These are phyloP conservation scores for Polytrichum formosum DNA, from an alignment of 225 moss, liverwort and hornwort species.

Conservation along the genomic window DNA sequence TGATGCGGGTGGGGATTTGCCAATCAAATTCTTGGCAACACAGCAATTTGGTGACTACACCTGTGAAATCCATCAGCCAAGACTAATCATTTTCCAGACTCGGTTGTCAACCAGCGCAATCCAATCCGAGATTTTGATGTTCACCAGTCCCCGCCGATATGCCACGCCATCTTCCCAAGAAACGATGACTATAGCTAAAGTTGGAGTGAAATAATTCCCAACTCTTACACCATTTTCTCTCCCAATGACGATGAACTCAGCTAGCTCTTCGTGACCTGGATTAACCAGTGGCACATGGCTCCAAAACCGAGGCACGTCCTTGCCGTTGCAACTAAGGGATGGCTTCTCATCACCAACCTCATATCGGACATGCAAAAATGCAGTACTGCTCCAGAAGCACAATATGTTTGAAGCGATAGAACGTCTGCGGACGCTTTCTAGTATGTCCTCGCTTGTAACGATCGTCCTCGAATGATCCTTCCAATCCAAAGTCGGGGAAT, in stretches of 20 bases:
- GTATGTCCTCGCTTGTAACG: not conserved
- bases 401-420: not conserved
- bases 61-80: not conserved
- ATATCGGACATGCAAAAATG: not conserved
- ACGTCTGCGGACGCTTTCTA: not conserved
- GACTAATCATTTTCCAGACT: not conserved
- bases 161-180: not conserved
- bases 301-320: not conserved
- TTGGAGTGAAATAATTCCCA: not conserved
- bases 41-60: too few relatives aligned
- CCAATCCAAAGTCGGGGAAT: not conserved
- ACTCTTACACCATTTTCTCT: not conserved
- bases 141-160: slow-evolving; percentile 6
- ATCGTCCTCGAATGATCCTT: slow-evolving; percentile 6
- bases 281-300: not conserved
- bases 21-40: too few relatives aligned
- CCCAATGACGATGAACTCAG: slow-evolving; percentile 8
- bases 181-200: not conserved
- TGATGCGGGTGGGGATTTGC: too few relatives aligned
- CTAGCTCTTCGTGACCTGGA: not conserved
- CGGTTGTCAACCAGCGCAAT: not conserved
- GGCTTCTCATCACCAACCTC: not conserved
- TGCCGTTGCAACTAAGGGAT: not conserved
- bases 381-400: slow-evolving; percentile 10
- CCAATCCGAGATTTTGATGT: not conserved